A percentile compares a stretch with the other conserved stretches of the same genome.
Evolutionary conservation across 2,329 filamentous ascomycete species (phyloP).

Genomic region (Claviceps sp.): DNA sequence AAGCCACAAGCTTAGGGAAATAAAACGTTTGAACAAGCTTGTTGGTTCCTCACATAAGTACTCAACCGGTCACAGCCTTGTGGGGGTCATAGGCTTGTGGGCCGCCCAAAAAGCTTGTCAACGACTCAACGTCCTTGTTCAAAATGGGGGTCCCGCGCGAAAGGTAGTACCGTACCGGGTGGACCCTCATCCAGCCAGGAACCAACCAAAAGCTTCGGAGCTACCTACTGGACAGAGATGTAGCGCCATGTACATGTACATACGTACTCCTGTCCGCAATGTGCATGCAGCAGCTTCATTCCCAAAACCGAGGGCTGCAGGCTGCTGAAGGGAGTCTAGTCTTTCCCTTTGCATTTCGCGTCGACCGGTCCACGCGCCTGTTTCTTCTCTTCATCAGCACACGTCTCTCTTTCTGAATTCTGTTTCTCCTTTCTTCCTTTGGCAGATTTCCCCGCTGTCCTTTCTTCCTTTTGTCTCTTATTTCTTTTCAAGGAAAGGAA

Average conservation of each 20-base stretch:
- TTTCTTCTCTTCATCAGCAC: neutral
- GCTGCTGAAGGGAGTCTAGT: conserved; percentile 4
- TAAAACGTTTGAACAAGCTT: too few relatives aligned
- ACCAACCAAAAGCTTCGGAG: neutral
- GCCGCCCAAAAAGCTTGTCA: too few relatives aligned
- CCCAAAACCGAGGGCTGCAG: neutral
- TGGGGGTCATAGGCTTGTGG: too few relatives aligned
- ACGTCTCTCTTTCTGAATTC: conserved; percentile 3
- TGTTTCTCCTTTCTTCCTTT: neutral
- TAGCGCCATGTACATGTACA: neutral
- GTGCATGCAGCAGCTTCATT: conserved; percentile 5
- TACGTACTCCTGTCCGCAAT: neutral
- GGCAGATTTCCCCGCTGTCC: neutral
- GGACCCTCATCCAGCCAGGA: neutral
- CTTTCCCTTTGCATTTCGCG: neutral
- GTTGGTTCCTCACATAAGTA: too few relatives aligned
- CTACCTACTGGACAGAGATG: neutral
- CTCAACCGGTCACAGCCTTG: too few relatives aligned
- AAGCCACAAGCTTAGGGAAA: too few relatives aligned
- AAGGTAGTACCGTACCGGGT: neutral
- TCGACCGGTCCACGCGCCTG: conserved; percentile 1
- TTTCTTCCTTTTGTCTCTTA: neutral
- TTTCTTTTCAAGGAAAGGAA: neutral
- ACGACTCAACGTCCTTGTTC: too few relatives aligned
- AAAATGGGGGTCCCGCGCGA: too few relatives aligned